phyloP scores from a whole-genome alignment of 169 alveolate species.

The Babesia divergens region DNA sequence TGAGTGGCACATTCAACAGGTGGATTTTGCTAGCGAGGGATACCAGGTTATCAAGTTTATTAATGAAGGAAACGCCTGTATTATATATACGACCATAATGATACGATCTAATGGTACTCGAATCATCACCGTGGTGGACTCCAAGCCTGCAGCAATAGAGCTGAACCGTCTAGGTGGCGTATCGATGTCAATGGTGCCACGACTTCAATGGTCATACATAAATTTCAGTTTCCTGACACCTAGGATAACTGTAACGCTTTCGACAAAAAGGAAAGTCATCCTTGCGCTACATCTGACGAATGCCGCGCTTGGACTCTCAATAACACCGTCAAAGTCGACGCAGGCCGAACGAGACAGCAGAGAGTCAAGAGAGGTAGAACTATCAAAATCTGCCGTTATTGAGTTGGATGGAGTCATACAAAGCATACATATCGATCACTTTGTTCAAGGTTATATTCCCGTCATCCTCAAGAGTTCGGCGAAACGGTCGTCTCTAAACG shows the following conservation, averaged over 20 bases:
- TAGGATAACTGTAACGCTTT: slow-evolving; percentile 70
- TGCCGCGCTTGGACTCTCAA: slow-evolving; percentile 41
- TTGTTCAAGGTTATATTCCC: slow-evolving; percentile 85
- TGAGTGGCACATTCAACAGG: slow-evolving; percentile 15
- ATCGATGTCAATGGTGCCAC: background rate
- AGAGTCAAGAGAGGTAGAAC: slow-evolving; percentile 28
- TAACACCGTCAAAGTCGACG: slow-evolving; percentile 51
- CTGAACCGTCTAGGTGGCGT: slow-evolving; percentile 7
- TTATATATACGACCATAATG: slow-evolving; percentile 17
- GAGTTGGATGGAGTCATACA: slow-evolving; percentile 62
- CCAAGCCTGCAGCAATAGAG: slow-evolving; percentile 31
- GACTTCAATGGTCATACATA: slow-evolving; percentile 54
- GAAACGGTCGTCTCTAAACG: slow-evolving; percentile 68
- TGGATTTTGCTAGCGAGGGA: slow-evolving; percentile 16
- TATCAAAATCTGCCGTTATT: slow-evolving; percentile 21
- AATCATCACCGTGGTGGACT: slow-evolving; percentile 14
- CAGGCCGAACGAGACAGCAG: slow-evolving; percentile 13
- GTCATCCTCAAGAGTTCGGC: slow-evolving; percentile 81
- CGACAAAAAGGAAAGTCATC: slow-evolving; percentile 68
- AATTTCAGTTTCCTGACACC: slow-evolving; percentile 63
- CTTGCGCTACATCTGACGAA: slow-evolving; percentile 71
- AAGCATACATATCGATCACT: slow-evolving; percentile 83
- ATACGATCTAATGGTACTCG: slow-evolving; percentile 26
- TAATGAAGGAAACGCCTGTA: background rate
- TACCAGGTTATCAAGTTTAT: slow-evolving; percentile 4